Evolutionary conservation across 225 moss, liverwort and hornwort species (phyloP).

Genomic region (Pseudoscleropodium purum): DNA sequence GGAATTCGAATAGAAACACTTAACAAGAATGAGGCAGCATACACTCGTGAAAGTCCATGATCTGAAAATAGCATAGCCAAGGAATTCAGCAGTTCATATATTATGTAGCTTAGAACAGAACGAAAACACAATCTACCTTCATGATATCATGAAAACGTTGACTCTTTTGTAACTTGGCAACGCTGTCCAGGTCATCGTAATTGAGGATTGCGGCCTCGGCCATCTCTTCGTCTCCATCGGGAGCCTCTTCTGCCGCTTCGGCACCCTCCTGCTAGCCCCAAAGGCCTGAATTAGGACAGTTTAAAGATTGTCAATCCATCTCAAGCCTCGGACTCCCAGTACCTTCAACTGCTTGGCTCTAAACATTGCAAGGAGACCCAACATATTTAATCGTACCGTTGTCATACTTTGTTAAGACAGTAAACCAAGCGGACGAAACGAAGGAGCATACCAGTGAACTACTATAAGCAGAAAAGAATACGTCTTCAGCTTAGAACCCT

Average conservation of each 20-base stretch:
- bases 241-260: conserved; percentile 50
- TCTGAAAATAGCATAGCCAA: background rate
- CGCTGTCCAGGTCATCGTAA: conserved; percentile 77
- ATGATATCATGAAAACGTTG: conserved; percentile 77
- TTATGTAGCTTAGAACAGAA: background rate
- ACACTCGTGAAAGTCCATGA: background rate
- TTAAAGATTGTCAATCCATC: conserved; percentile 26
- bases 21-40: background rate
- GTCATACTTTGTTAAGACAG: background rate
- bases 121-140: conserved; percentile 34
- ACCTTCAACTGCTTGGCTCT: background rate
- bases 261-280: conserved; percentile 60
- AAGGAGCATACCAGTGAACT: background rate
- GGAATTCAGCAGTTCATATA: background rate
- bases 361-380: background rate
- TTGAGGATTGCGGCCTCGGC: conserved; percentile 59
- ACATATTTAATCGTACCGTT: background rate
- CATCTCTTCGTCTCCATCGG: conserved; percentile 67
- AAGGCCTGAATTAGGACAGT: conserved; percentile 46
- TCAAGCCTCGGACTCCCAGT: background rate
- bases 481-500: background rate
- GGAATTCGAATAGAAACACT: background rate
- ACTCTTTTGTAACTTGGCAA: conserved; percentile 89
- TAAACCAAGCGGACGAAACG: background rate
- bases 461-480: background rate